Evolutionary conservation across 2,329 filamentous ascomycete species (phyloP).

Genomic region (Fusarium illudens): DNA sequence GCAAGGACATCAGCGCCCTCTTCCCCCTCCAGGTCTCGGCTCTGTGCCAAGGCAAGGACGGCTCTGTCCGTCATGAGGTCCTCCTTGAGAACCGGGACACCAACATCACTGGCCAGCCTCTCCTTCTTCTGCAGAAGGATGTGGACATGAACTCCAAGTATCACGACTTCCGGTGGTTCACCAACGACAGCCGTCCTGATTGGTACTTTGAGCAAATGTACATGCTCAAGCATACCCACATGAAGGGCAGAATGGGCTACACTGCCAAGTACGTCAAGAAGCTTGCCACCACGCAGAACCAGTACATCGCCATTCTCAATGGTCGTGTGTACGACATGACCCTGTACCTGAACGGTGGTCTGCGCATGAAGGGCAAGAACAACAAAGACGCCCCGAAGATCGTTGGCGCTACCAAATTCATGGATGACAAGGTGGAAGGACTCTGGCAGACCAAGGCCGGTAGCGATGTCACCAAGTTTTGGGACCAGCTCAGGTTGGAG

Average conservation of each 20-base stretch:
- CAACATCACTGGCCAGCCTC: conserved; percentile 76
- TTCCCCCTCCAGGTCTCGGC: conserved; percentile 96
- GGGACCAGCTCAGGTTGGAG: conserved; percentile 73
- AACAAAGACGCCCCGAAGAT: conserved; percentile 59
- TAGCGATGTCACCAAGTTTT: conserved; percentile 82
- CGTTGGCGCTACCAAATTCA: conserved; percentile 74
- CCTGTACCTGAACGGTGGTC: conserved; percentile 79
- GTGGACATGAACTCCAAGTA: conserved; percentile 80
- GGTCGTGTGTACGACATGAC: conserved; percentile 89
- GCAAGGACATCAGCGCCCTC: conserved; percentile 83
- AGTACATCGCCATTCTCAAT: conserved; percentile 81
- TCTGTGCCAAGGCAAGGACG: conserved; percentile 81
- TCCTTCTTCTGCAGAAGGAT: conserved; percentile 62
- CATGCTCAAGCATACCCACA: conserved; percentile 78
- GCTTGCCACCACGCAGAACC: conserved; percentile 68
- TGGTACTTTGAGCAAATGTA: conserved; percentile 94
- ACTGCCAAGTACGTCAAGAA: conserved; percentile 78
- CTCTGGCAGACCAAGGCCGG: conserved; percentile 83
- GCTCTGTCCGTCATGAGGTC: conserved; percentile 72
- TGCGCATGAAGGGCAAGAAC: conserved; percentile 65
- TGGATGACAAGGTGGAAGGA: conserved; percentile 76
- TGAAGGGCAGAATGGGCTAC: conserved; percentile 89
- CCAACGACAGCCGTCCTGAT: conserved; percentile 82
- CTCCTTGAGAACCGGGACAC: conserved; percentile 82
- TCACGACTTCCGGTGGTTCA: conserved; percentile 91